Percentiles rank a stretch among this genome's conserved stretches.
Conservation (phyloP, 495 filamentous ascomycete species). For the Neurospora cerealis region DNA sequence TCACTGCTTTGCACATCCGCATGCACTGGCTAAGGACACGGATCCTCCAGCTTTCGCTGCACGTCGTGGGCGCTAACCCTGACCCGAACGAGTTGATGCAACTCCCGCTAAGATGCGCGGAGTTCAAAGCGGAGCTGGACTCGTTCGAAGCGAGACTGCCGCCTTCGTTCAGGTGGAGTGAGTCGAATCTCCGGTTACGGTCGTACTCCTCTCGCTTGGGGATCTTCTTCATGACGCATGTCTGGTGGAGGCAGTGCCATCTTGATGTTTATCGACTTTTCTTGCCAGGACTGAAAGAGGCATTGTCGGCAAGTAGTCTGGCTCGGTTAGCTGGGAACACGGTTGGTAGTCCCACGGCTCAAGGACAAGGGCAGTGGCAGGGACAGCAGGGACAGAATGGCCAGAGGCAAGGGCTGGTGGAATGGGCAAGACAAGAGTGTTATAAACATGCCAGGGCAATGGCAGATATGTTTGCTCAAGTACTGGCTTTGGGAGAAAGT, state of each 20-base stretch:
- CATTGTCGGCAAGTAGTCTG: slow-evolving; percentile 25
- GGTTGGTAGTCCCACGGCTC: slow-evolving; percentile 20
- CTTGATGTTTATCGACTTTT: slow-evolving; percentile 40
- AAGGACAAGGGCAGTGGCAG: not conserved
- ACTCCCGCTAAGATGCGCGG: slow-evolving; percentile 29
- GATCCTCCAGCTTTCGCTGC: slow-evolving; percentile 33
- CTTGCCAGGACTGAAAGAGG: slow-evolving; percentile 33
- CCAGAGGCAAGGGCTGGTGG: not conserved
- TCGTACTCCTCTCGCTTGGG: slow-evolving; percentile 36
- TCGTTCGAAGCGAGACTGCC: slow-evolving; percentile 36
- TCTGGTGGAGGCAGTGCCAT: slow-evolving; percentile 41
- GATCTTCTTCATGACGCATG: slow-evolving; percentile 42
- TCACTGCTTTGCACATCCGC: slow-evolving; percentile 37
- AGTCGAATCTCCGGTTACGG: slow-evolving; percentile 38
- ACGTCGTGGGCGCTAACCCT: slow-evolving; percentile 15
- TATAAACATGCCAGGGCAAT: slow-evolving; percentile 39
- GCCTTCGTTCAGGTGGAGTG: slow-evolving; percentile 35
- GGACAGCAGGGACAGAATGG: not conserved
- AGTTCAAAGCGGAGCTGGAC: slow-evolving; percentile 31
- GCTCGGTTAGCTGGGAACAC: slow-evolving; percentile 30
- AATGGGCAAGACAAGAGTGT: slow-evolving; percentile 11
- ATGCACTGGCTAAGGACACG: slow-evolving; percentile 36
- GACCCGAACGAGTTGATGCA: slow-evolving; percentile 27
- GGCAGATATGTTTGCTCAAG: slow-evolving; percentile 36
- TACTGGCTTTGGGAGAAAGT: slow-evolving; percentile 26